Base-by-base conservation (phyloP, 805 yeast genomes). In the Candida broadrunensis region DNA sequence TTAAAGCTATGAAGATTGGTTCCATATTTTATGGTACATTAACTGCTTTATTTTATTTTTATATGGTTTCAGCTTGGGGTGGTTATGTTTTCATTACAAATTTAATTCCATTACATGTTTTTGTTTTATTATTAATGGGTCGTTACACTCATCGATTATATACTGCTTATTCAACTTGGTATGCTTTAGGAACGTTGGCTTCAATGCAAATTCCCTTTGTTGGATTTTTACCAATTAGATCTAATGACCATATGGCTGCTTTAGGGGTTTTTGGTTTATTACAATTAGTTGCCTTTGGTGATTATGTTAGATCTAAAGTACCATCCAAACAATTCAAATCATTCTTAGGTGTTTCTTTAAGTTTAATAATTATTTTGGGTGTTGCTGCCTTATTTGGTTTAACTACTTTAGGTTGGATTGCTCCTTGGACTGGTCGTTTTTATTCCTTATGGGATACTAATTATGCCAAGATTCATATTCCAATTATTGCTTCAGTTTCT, bases 61-160 rank as follows among this genome's bases (percentile, higher is more conserved):
- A 93, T 75, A 93, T 93, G 99, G 99, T 93, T 38, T 83, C 95
- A 36, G 99, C 99, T 11, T 90, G 99, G 97, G 99, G 99, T 73
- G 99, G 99, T 20, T 93, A 93, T 61, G 99, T 95, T 38, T 93
- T 93, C 73, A 95, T 93, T 67, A 93, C 99, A 44, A 93, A 93
- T 70, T 81, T 95, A 74, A 88, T 93, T 55, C 99, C 99, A 35
- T 73, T 93, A 52, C 99, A 93, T 61, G 89, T 90, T 19, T 90
- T 93, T 58, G 90, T 88, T 37, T 73, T 93, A 59, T 67, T 93
- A 39, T 67, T 88, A 50, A 93, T 93, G 98, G 99, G 99, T 38
- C 83, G 99, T 57, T 93, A 89, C 65, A 78, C 78, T 52, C 82
- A 82, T 53, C 80, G 82, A 50, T 62, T 93, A 42, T 93, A 93